phyloP scores from a whole-genome alignment of 441 rosid species.

The Isatis lusitanica region DNA sequence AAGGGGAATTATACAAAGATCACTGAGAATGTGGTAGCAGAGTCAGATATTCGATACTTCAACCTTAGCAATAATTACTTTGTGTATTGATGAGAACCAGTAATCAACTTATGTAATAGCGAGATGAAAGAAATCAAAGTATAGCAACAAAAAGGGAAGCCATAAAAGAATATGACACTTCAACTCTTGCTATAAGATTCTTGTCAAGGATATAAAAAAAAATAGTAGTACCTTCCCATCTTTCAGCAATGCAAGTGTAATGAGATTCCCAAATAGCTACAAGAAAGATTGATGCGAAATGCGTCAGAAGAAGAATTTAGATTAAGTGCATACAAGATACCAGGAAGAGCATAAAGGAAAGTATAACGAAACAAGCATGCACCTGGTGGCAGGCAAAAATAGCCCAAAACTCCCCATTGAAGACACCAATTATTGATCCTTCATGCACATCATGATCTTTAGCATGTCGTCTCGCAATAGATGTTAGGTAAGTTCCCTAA shows the following conservation, averaged over 20 bases:
- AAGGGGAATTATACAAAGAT: neutral
- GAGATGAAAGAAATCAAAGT: neutral
- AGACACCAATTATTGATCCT: slow-evolving; percentile 74
- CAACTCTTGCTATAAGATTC: neutral
- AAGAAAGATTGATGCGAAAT: slow-evolving; percentile 16
- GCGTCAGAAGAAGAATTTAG: slow-evolving; percentile 6
- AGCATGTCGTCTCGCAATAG: slow-evolving; percentile 78
- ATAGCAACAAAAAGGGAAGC: slow-evolving; percentile 1
- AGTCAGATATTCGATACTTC: neutral
- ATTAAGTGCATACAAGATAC: slow-evolving; percentile 6
- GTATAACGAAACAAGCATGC: slow-evolving; percentile 9
- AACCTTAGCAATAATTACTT: neutral
- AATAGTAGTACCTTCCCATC: slow-evolving; percentile 51
- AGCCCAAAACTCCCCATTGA: slow-evolving; percentile 97
- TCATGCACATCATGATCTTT: slow-evolving; percentile 56
- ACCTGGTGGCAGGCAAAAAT: slow-evolving; percentile 90
- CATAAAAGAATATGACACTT: neutral
- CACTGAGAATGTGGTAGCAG: neutral
- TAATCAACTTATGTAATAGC: neutral
- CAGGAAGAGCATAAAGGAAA: neutral
- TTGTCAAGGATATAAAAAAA: neutral
- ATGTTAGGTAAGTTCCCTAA: slow-evolving; percentile 93
- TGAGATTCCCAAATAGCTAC: slow-evolving; percentile 88
- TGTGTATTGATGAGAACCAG: slow-evolving; percentile 1
- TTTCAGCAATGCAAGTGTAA: slow-evolving; percentile 71